Percentiles rank a stretch among this genome's conserved stretches.
Evolutionary conservation across 352 stramenopile species (phyloP).

Genomic region (Pythium vanterpoolii): DNA sequence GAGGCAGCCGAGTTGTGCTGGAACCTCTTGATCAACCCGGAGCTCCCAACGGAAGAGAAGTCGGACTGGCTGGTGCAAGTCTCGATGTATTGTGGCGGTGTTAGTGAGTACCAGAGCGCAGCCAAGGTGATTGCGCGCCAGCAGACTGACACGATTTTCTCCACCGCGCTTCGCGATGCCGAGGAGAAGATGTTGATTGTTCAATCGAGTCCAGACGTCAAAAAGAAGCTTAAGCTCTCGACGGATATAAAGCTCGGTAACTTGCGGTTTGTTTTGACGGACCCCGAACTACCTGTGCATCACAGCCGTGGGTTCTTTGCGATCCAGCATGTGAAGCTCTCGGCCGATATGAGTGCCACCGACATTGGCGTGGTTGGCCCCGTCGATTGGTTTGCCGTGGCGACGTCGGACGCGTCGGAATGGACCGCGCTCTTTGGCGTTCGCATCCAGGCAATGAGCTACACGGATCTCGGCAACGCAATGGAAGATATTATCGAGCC

Average conservation of each 20-base stretch:
- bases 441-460: slow-evolving; percentile 29
- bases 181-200: slow-evolving; percentile 24
- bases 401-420: slow-evolving; percentile 25
- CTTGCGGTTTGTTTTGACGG: slow-evolving; percentile 29
- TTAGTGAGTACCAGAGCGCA: slow-evolving; percentile 37
- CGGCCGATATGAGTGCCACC: slow-evolving; percentile 22
- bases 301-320: slow-evolving; percentile 31
- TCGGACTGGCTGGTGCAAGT: slow-evolving; percentile 28
- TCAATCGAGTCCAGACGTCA: slow-evolving; percentile 4
- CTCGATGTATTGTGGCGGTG: slow-evolving; percentile 29
- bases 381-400: slow-evolving; percentile 24
- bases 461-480: slow-evolving; percentile 31
- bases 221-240: slow-evolving; percentile 24
- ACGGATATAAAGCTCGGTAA: slow-evolving; percentile 37
- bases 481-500: slow-evolving; percentile 44
- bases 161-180: slow-evolving; percentile 17
- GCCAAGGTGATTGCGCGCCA: slow-evolving; percentile 28
- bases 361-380: slow-evolving; percentile 15
- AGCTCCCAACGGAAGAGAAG: slow-evolving; percentile 16
- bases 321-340: slow-evolving; percentile 31
- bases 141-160: slow-evolving; percentile 31
- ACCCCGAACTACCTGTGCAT: slow-evolving; percentile 31
- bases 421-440: slow-evolving; percentile 34
- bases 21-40: slow-evolving; percentile 26
- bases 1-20: slow-evolving; percentile 28